phyloP scores from a whole-genome alignment of 1,284 basidiomycete species.

The Polyporus tsugae region DNA sequence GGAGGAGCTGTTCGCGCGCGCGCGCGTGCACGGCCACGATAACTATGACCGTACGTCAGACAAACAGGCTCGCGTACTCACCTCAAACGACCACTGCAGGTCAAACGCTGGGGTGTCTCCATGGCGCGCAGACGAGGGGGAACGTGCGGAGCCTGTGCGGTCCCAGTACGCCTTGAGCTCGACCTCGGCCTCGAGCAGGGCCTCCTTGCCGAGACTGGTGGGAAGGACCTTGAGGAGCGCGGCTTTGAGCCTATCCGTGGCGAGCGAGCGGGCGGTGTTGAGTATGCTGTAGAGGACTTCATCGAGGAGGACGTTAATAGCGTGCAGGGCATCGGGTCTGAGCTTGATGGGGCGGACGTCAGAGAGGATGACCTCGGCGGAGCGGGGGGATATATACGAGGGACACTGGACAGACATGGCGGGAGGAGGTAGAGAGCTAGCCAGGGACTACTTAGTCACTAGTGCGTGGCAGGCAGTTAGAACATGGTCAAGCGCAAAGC shows the following conservation, averaged over 20 bases:
- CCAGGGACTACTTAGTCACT: neutral
- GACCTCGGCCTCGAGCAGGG: constrained; percentile 91
- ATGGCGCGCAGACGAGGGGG: constrained; percentile 43
- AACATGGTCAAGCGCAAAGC: constrained; percentile 5
- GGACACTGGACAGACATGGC: constrained; percentile 53
- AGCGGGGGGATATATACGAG: constrained; percentile 79
- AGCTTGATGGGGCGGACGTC: constrained; percentile 91
- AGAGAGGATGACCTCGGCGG: constrained; percentile 89
- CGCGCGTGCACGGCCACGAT: neutral
- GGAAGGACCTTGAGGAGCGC: constrained; percentile 80
- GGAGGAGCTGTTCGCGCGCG: constrained; percentile 61
- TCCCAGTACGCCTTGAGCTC: constrained; percentile 89
- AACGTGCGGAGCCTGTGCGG: constrained; percentile 56
- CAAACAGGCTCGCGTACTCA: constrained; percentile 44
- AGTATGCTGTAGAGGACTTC: constrained; percentile 86
- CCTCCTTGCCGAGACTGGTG: constrained; percentile 85
- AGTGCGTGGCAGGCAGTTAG: constrained; percentile 9
- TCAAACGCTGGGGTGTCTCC: constrained; percentile 66
- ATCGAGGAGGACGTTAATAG: constrained; percentile 88
- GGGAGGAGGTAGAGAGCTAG: constrained; percentile 7
- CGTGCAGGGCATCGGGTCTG: constrained; percentile 73
- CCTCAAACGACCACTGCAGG: constrained; percentile 79
- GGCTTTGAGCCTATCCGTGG: constrained; percentile 77
- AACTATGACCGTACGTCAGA: neutral
- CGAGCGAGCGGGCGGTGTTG: constrained; percentile 73